phyloP scores from a whole-genome alignment of 2,329 filamentous ascomycete species.

The Pseudocercospora cruenta region DNA sequence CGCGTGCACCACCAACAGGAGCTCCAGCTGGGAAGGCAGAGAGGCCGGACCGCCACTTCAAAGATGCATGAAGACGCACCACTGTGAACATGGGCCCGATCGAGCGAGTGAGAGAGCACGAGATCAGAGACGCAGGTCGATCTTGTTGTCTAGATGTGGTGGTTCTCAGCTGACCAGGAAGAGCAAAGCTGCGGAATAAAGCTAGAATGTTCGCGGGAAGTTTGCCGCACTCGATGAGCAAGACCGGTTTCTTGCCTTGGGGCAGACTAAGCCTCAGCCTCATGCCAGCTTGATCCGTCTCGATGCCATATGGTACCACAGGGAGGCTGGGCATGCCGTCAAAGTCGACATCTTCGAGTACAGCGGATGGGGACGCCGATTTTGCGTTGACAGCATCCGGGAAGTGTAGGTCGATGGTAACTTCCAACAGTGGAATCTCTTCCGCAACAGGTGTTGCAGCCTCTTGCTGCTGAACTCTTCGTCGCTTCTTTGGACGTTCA shows the following conservation, averaged over 20 bases:
- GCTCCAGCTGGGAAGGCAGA: constrained; percentile 37
- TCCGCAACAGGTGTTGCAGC: neutral
- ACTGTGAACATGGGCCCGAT: constrained; percentile 30
- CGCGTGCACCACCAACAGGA: constrained; percentile 27
- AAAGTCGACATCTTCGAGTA: constrained; percentile 32
- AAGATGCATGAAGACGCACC: constrained; percentile 32
- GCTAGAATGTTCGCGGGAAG: constrained; percentile 23
- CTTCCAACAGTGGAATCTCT: constrained; percentile 32
- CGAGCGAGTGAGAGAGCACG: constrained; percentile 33
- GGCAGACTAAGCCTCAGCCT: constrained; percentile 28
- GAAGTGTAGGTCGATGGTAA: constrained; percentile 36
- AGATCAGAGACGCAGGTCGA: constrained; percentile 23
- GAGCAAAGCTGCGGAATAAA: constrained; percentile 24
- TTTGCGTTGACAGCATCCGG: constrained; percentile 24
- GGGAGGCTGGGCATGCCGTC: constrained; percentile 19
- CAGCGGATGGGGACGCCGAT: constrained; percentile 10
- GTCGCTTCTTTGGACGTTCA: constrained; percentile 32
- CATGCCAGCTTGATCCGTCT: constrained; percentile 20
- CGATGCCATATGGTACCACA: constrained; percentile 28
- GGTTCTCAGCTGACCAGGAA: constrained; percentile 21
- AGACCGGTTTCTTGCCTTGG: constrained; percentile 22
- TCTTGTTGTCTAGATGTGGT: constrained; percentile 15
- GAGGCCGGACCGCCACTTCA: constrained; percentile 37
- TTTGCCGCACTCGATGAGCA: constrained; percentile 29
- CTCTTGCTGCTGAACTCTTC: constrained; percentile 19